Evolutionary conservation across 73 alveolate genomes (phyloP).

Genomic region (Stentor roeselii): DNA sequence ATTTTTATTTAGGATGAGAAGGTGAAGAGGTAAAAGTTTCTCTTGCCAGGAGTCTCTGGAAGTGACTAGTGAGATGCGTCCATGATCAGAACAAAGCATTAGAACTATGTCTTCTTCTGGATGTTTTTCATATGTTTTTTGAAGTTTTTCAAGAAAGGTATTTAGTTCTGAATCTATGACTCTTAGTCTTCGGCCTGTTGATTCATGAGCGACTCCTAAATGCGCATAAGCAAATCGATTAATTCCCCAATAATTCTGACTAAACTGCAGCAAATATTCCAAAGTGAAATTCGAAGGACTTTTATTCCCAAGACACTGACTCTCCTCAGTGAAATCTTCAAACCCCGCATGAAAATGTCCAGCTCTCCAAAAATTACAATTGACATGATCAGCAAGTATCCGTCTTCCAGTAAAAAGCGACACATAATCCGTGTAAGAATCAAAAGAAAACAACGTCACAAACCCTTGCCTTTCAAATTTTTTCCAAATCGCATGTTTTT

Average conservation of each 20-base stretch:
- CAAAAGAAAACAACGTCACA: not conserved
- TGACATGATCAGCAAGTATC: not conserved
- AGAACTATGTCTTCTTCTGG: conserved; percentile 1
- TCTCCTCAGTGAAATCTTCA: not conserved
- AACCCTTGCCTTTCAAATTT: not conserved
- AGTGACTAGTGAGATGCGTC: not conserved
- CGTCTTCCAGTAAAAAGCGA: not conserved
- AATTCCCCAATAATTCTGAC: not conserved
- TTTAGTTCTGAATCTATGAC: not conserved
- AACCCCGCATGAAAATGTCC: not conserved
- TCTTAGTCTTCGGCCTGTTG: not conserved
- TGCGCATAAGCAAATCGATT: conserved; percentile 19
- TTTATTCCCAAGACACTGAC: not conserved
- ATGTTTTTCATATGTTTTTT: not conserved
- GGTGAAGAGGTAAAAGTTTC: not conserved
- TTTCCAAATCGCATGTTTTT: not conserved
- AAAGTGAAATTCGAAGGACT: not conserved
- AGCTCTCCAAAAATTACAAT: conserved; percentile 11
- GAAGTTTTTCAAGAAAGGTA: not conserved
- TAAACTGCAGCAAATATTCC: not conserved
- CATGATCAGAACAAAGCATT: conserved; percentile 21
- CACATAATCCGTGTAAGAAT: not conserved
- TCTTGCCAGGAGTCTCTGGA: not conserved
- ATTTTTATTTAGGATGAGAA: not conserved
- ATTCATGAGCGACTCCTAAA: not conserved